These are phyloP conservation scores for Gastrodia elata DNA, from an alignment of 106 monocot species.

Conservation along the genomic window DNA sequence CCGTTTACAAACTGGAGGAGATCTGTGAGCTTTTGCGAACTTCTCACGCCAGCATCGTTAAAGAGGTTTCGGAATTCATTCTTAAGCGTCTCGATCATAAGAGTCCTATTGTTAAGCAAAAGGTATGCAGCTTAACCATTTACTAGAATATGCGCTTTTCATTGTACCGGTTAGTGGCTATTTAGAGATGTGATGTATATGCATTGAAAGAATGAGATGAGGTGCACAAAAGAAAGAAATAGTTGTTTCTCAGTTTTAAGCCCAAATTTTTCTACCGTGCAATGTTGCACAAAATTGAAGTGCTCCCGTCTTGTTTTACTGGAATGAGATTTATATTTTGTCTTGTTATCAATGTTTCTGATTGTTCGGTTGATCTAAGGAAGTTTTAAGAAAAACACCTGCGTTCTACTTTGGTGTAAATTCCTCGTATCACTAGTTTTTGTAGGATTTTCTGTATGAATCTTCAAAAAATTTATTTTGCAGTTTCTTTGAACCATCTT, in stretches of 20 bases:
- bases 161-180: background rate
- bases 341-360: background rate
- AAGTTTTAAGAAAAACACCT: background rate
- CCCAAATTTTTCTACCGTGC: background rate
- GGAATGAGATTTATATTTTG: background rate
- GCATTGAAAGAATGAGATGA: background rate
- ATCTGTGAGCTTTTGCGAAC: conserved; percentile 75
- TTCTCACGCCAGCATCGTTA: conserved; percentile 66
- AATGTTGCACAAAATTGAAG: background rate
- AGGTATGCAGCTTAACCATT: conserved; percentile 29
- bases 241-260: background rate
- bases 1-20: conserved; percentile 96
- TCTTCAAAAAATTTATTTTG: background rate
- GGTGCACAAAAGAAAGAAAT: background rate
- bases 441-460: background rate
- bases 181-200: background rate
- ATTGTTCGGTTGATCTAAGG: background rate
- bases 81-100: conserved; percentile 92
- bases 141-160: background rate
- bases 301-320: background rate
- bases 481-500: background rate
- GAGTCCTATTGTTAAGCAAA: conserved; percentile 94
- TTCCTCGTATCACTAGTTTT: background rate
- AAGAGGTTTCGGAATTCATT: conserved; percentile 86
- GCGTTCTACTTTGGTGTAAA: background rate